Percentiles rank a stretch among this genome's conserved stretches.
Evolutionary conservation across 257 asterid species (phyloP).

Genomic region (Petunia axillaris): DNA sequence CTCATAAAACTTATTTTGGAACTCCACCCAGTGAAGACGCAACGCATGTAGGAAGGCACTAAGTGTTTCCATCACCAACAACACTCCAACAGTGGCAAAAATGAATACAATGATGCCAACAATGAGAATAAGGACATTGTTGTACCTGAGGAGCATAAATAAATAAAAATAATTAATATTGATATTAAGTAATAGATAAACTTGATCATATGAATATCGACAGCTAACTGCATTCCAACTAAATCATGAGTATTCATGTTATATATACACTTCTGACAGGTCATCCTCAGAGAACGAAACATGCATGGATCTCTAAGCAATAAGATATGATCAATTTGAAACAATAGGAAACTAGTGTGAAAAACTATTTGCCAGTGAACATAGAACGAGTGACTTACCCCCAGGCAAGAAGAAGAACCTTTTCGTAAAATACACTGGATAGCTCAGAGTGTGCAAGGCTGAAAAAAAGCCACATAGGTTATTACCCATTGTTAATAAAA

Average conservation of each 20-base stretch:
- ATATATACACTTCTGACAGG: background rate
- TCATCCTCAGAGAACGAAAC: conserved; percentile 4
- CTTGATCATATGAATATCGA: background rate
- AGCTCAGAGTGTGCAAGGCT: conserved; percentile 97
- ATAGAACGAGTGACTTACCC: conserved; percentile 61
- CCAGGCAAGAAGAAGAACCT: conserved; percentile 93
- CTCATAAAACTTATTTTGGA: conserved; percentile 91
- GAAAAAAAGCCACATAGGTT: conserved; percentile 39
- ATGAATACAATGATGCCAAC: conserved; percentile 76
- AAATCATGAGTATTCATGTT: conserved; percentile 15
- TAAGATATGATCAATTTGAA: background rate
- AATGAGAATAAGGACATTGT: conserved; percentile 67
- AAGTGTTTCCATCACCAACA: conserved; percentile 95
- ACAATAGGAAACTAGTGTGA: background rate
- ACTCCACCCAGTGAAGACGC: conserved; percentile 99
- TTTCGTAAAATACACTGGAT: conserved; percentile 89
- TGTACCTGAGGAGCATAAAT: conserved; percentile 29
- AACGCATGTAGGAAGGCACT: conserved; percentile 97
- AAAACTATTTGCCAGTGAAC: background rate
- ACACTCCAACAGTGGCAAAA: conserved; percentile 88
- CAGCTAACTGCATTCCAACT: background rate
- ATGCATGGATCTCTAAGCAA: background rate
- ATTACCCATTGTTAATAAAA: conserved; percentile 17
- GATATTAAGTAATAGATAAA: background rate
- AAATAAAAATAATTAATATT: background rate